Evolutionary conservation across 768 basidiomycete genomes (phyloP).

Genomic region (Mycena albidolilacea): DNA sequence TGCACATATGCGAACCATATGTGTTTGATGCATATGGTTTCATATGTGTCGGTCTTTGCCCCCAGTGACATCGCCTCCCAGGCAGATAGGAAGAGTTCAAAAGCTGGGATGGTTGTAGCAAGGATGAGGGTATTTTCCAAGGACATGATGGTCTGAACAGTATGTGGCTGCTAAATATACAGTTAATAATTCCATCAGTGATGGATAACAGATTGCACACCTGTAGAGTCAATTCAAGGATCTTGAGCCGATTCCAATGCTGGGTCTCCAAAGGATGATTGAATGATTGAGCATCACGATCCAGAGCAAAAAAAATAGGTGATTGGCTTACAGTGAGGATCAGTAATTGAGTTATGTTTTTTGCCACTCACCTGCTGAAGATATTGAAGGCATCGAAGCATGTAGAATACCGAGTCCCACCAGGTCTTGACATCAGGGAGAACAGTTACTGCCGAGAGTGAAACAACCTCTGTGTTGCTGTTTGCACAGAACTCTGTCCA

Average conservation of each 20-base stretch:
- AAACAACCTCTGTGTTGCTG: not conserved
- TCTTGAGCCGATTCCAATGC: not conserved
- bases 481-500: not conserved
- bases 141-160: not conserved
- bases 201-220: not conserved
- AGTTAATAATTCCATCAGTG: not conserved
- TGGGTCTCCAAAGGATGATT: not conserved
- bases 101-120: not conserved
- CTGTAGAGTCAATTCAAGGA: not conserved
- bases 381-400: not conserved
- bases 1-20: too few species aligned
- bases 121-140: not conserved
- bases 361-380: not conserved
- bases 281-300: not conserved
- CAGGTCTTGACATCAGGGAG: not conserved
- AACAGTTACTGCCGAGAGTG: not conserved
- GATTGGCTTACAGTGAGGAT: not conserved
- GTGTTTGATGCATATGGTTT: too few species aligned
- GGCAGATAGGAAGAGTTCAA: not conserved
- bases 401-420: not conserved
- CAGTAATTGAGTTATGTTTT: not conserved
- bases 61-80: too few species aligned
- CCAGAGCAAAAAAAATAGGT: not conserved
- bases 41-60: too few species aligned
- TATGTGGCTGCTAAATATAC: not conserved